Evolutionary conservation across 192 early-diverging fungal genomes (phyloP).

Genomic region (Spizellomyces punctatus): DNA sequence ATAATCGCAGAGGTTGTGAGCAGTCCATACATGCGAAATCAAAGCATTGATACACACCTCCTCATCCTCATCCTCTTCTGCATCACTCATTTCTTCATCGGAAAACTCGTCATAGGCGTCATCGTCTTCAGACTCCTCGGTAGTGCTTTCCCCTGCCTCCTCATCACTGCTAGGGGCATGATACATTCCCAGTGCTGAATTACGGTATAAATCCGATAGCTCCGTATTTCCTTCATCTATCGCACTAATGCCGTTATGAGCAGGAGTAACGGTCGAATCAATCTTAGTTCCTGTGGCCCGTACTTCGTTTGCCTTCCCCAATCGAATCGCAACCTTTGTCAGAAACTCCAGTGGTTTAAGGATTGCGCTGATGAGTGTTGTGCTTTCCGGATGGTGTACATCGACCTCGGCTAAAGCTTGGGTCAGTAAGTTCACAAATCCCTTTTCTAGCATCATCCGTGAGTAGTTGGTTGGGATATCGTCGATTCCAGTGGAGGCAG

Average conservation of each 20-base stretch:
- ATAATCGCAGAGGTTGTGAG: not conserved
- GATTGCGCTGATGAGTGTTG: slow-evolving; percentile 71
- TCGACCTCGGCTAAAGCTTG: slow-evolving; percentile 83
- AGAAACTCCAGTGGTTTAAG: slow-evolving; percentile 88
- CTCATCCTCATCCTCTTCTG: slow-evolving; percentile 67
- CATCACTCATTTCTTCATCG: slow-evolving; percentile 55
- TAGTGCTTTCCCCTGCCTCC: slow-evolving; percentile 62
- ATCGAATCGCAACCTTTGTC: slow-evolving; percentile 84
- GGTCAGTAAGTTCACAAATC: slow-evolving; percentile 78
- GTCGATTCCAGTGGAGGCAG: slow-evolving; percentile 36
- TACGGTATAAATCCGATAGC: slow-evolving; percentile 79
- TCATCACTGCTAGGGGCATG: slow-evolving; percentile 72
- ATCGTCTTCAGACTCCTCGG: slow-evolving; percentile 62
- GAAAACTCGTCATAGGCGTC: slow-evolving; percentile 69
- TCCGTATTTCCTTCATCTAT: slow-evolving; percentile 62
- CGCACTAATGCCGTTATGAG: slow-evolving; percentile 40
- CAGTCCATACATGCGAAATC: not conserved
- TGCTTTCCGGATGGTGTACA: slow-evolving; percentile 84
- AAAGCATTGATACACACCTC: slow-evolving; percentile 22
- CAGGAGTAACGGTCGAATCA: slow-evolving; percentile 10
- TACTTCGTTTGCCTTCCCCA: slow-evolving; percentile 56
- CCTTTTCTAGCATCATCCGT: slow-evolving; percentile 87
- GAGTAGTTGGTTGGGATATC: slow-evolving; percentile 64
- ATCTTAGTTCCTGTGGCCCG: not conserved
- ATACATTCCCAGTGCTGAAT: slow-evolving; percentile 81